These are phyloP conservation scores for Syzygium malaccense DNA, from an alignment of 441 rosid genomes.

Conservation along the genomic window DNA sequence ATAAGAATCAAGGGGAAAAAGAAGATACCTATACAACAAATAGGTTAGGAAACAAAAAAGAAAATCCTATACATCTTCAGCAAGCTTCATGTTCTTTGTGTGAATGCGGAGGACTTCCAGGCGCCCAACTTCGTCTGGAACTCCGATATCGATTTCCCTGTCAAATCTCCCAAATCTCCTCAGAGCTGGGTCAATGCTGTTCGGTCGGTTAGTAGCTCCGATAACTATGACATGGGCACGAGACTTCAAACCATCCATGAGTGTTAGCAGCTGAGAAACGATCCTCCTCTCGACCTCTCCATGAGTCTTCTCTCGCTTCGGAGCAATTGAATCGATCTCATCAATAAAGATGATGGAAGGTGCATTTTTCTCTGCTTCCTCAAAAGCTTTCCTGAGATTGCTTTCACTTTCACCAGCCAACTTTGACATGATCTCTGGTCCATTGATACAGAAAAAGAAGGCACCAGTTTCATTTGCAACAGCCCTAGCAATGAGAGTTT, in stretches of 20 bases:
- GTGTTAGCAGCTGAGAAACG: slow-evolving; percentile 58
- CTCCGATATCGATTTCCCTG: slow-evolving; percentile 59
- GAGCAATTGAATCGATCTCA: slow-evolving; percentile 67
- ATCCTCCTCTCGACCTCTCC: slow-evolving; percentile 63
- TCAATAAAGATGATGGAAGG: slow-evolving; percentile 67
- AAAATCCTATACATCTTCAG: slow-evolving; percentile 34
- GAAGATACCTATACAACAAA: not conserved
- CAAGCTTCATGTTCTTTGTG: slow-evolving; percentile 51
- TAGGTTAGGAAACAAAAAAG: not conserved
- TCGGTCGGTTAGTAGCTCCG: slow-evolving; percentile 46
- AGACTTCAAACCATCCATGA: slow-evolving; percentile 49
- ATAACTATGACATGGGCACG: slow-evolving; percentile 46
- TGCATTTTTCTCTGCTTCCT: slow-evolving; percentile 67
- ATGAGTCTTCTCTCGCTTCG: slow-evolving; percentile 60
- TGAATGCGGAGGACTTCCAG: slow-evolving; percentile 50
- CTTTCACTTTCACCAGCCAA: slow-evolving; percentile 79
- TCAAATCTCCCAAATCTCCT: slow-evolving; percentile 55
- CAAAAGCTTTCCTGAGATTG: slow-evolving; percentile 63
- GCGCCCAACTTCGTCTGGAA: slow-evolving; percentile 59
- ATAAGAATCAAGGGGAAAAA: not conserved
- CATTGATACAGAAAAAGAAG: slow-evolving; percentile 59
- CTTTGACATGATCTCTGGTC: slow-evolving; percentile 67
- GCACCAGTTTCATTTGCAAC: slow-evolving; percentile 75
- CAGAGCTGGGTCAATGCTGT: slow-evolving; percentile 45
- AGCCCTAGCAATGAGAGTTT: slow-evolving; percentile 61